Evolutionary conservation across 73 alveolate genomes (phyloP).

Genomic region (Paramecium primaurelia): DNA sequence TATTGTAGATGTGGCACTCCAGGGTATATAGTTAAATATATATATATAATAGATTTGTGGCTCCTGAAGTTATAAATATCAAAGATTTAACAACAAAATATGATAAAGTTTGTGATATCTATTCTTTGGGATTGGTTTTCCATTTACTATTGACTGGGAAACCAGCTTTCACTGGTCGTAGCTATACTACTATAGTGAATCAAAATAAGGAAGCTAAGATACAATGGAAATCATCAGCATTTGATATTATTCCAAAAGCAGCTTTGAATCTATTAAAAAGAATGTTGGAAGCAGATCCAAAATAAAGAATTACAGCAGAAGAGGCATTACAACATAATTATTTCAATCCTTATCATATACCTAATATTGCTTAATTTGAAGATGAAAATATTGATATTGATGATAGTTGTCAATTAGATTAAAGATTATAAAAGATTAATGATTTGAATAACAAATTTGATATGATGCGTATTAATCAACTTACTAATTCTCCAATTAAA

Average conservation of each 20-base stretch:
- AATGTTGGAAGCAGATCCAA: conserved; percentile 60
- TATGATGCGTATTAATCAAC: conserved; percentile 14
- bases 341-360: neutral
- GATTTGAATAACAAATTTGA: neutral
- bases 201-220: conserved; percentile 32
- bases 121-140: conserved; percentile 50
- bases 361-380: neutral
- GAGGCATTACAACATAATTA: conserved; percentile 41
- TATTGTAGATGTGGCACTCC: conserved; percentile 63
- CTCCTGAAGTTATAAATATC: conserved; percentile 60
- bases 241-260: neutral
- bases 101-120: conserved; percentile 57
- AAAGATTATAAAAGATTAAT: neutral
- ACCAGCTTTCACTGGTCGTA: conserved; percentile 32
- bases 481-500: conserved; percentile 19
- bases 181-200: conserved; percentile 22
- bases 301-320: conserved; percentile 29
- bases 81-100: conserved; percentile 57
- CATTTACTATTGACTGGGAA: conserved; percentile 47
- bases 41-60: conserved; percentile 37
- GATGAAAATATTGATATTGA: neutral
- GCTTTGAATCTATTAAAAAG: conserved; percentile 51
- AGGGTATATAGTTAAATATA: neutral
- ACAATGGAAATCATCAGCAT: neutral
- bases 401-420: neutral